A percentile compares a stretch with the other conserved stretches of the same genome.
Conservation (phyloP, 495 filamentous ascomycete genomes). For the Tuber indicum region DNA sequence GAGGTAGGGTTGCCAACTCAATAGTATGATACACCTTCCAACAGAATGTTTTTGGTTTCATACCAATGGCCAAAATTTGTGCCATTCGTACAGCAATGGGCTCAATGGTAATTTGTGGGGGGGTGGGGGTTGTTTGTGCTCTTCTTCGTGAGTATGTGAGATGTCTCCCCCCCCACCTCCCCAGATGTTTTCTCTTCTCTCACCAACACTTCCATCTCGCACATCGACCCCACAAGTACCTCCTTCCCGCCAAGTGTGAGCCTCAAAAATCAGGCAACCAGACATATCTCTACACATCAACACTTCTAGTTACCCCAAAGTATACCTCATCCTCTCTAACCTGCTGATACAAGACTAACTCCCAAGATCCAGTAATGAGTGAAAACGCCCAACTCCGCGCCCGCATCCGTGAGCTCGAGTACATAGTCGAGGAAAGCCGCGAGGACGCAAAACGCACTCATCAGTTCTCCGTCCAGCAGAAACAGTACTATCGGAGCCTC, state of each 20-base stretch:
- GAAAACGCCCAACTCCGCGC: background rate
- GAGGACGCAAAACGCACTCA: background rate
- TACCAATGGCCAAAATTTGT: background rate
- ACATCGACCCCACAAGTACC: background rate
- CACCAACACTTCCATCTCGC: background rate
- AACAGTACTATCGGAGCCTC: background rate
- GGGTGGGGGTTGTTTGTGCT: no score
- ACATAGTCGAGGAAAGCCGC: background rate
- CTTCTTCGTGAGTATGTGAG: background rate
- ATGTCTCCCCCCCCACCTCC: background rate
- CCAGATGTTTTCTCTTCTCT: background rate
- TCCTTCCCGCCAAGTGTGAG: background rate
- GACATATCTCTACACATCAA: background rate
- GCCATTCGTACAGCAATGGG: background rate
- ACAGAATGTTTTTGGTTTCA: background rate
- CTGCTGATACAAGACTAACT: background rate
- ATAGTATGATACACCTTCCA: background rate
- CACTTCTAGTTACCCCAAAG: background rate
- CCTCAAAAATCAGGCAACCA: background rate
- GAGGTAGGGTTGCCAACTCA: background rate
- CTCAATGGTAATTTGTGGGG: background rate
- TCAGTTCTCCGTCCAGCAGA: background rate
- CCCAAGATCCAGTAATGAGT: background rate
- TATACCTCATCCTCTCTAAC: background rate
- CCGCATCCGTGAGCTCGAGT: background rate